Evolutionary conservation across 2,329 filamentous ascomycete species (phyloP).

Genomic region (Hypoxylon sp.): DNA sequence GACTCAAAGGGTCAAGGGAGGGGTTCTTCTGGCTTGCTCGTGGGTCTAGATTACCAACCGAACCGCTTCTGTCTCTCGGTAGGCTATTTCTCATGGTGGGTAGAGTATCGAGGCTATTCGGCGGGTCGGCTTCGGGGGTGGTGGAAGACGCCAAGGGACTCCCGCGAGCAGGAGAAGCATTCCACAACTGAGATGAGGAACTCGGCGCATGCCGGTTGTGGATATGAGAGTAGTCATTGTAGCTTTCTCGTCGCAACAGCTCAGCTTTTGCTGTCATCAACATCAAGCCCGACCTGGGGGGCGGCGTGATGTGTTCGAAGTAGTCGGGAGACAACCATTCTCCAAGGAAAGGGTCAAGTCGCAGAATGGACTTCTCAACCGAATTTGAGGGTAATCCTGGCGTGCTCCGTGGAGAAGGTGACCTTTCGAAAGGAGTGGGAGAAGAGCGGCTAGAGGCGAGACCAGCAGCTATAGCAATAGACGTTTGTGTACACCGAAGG

Average conservation of each 20-base stretch:
- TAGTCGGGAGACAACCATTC: slow-evolving; percentile 97
- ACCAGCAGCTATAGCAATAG: slow-evolving; percentile 85
- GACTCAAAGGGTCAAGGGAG: slow-evolving; percentile 21
- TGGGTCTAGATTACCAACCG: slow-evolving; percentile 16
- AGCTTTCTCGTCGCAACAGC: slow-evolving; percentile 78
- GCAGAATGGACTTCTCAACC: slow-evolving; percentile 69
- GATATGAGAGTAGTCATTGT: slow-evolving; percentile 58
- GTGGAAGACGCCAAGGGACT: slow-evolving; percentile 39
- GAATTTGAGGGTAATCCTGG: slow-evolving; percentile 37
- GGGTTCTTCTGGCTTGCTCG: slow-evolving; percentile 16
- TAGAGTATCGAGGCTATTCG: slow-evolving; percentile 36
- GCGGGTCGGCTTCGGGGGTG: slow-evolving; percentile 28
- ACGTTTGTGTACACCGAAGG: slow-evolving; percentile 90
- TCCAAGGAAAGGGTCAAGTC: slow-evolving; percentile 90
- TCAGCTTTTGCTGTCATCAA: slow-evolving; percentile 88
- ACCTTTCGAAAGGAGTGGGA: slow-evolving; percentile 44
- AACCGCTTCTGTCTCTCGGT: slow-evolving; percentile 25
- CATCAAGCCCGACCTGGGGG: slow-evolving; percentile 87
- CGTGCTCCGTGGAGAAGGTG: slow-evolving; percentile 38
- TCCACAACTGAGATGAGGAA: slow-evolving; percentile 52
- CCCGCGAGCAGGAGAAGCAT: slow-evolving; percentile 35
- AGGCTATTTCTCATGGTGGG: slow-evolving; percentile 34
- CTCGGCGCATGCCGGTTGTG: slow-evolving; percentile 42
- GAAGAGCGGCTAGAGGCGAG: slow-evolving; percentile 70
- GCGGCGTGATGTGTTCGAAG: slow-evolving; percentile 90